Evolutionary conservation across 169 alveolate genomes (phyloP).

Genomic region (Babesia bigemina): DNA sequence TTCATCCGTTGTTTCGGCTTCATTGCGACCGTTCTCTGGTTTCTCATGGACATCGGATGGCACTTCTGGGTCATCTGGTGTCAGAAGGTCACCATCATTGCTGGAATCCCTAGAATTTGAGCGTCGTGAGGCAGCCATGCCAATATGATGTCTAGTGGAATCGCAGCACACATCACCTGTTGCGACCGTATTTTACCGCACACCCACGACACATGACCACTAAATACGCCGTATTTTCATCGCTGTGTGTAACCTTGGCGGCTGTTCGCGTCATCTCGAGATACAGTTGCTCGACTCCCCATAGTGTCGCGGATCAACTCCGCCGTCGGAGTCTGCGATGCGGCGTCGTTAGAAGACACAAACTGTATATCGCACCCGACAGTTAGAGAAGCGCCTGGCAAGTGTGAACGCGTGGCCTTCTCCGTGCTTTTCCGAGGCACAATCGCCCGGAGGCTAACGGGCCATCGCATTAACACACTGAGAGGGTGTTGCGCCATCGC

Average conservation of each 20-base stretch:
- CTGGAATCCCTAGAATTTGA: conserved; percentile 26
- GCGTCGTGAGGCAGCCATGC: not conserved
- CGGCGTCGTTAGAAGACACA: too few species aligned
- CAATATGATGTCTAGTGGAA: not conserved
- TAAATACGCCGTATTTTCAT: not conserved
- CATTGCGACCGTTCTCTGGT: not conserved
- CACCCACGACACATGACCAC: not conserved
- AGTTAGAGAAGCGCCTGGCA: not conserved
- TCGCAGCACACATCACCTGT: conserved; percentile 6
- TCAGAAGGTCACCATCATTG: conserved; percentile 28
- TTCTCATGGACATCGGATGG: not conserved
- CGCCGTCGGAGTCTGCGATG: too few species aligned
- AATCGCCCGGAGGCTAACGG: conserved; percentile 7
- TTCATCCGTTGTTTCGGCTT: not conserved
- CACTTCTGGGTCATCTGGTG: conserved; percentile 18
- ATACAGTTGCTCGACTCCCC: conserved; percentile 3
- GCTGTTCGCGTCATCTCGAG: not conserved
- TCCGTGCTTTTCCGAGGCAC: conserved; percentile 10
- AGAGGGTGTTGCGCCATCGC: not conserved
- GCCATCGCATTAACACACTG: not conserved
- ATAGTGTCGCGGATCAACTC: not conserved
- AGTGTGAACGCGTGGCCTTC: not conserved
- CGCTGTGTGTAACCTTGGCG: not conserved
- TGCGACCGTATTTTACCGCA: not conserved
- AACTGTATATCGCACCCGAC: not conserved